Base-by-base conservation (phyloP, 1,284 basidiomycete genomes). In the Abortiporus biennis region DNA sequence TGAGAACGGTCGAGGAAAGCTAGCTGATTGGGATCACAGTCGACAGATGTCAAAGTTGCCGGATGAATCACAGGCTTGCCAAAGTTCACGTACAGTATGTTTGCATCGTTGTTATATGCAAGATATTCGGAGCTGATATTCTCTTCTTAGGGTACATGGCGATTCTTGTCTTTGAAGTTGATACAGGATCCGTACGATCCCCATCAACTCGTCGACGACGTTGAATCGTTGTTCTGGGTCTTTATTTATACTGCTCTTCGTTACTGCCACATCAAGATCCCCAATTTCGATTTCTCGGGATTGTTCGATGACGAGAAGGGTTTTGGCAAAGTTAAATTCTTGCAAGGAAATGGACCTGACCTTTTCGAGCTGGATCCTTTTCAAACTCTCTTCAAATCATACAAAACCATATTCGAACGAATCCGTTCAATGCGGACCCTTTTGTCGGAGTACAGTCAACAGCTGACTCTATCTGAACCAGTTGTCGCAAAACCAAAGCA, bases 161-260 rank as follows among this genome's bases (percentile, higher is more conserved):
- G n/a, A 24, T 38, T 38, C 37, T 16, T 38, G 24, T 38, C 37
- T 8, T 11, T 24, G 3, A 24, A 15, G 12, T 27, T 24, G n/a
- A 21, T 38, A 12, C 20, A 19, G 13, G 29, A 24, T n/a, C 16
- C 37, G n/a, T 11, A 27, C 23, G 29, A 38, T 25, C 20, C 21
- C 8, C 37, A 38, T 27, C n/a, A 12, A 13, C 15, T 38, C 17
- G 15, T 23, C 11, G 37, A 38, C 23, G 37, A 38, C 23, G 13
- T 38, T 21, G 37, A 38, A 27, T 38, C 37, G 4, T n/a, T 38
- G 4, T 38, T 24, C 15, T 38, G 37, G 37, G 37, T 38, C 9
- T 24, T 38, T 27, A 11, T 24, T 6, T 38, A 24, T 24, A 27
- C 20, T 19, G 17, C 34, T 20, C 19, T 36, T 22, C 34, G 22